Base-by-base conservation (phyloP, 2,329 filamentous ascomycete species). In the Tolypocladium pustulatum region DNA sequence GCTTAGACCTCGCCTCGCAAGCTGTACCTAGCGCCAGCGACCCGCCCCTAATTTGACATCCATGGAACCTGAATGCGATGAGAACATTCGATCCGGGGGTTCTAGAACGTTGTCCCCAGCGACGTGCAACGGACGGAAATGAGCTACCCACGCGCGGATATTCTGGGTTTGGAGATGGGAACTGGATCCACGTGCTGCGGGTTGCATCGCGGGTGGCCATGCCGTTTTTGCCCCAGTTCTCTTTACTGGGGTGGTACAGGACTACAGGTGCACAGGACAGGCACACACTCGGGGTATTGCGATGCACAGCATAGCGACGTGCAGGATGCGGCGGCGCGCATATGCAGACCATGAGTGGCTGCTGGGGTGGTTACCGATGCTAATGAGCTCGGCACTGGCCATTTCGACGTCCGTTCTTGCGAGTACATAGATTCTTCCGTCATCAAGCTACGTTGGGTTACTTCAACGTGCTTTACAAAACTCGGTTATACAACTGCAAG, bases 271-370 rank as follows among this genome's bases (percentile, higher is more conserved):
- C 15, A n/a, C n/a, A n/a, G n/a, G n/a, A n/a, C n/a, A n/a, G n/a
- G 25, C 13, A 51, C 49, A 13, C 49, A 8, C 10, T 2, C 17
- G 25, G 32, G 32, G 32, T 34, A 34, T 51, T 20, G 46, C 27
- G 46, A 38, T 20, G 56, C 58, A 58, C 54, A 57, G 54, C 57
- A 58, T 56, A 37, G 56, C 30, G 49, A 51, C 60, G 10, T 60
- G 60, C 59, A 61, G 60, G 34, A 41, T 55, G 61, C 57, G 55
- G 57, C 17, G 27, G 46, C 30, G 30, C 34, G 49, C 49, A 52
- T 52, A 52, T 52, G 49, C 49, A 34, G 17, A 17, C 46, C 46
- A 30, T 3, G 46, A 32, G 9, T 9, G 4, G 30, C 49, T 51
- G 25, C 25, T 32, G 46, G 27, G 46, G 46, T 49, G 43, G 46